phyloP scores from a whole-genome alignment of 306 rosid species.

The Prosopis cineraria region DNA sequence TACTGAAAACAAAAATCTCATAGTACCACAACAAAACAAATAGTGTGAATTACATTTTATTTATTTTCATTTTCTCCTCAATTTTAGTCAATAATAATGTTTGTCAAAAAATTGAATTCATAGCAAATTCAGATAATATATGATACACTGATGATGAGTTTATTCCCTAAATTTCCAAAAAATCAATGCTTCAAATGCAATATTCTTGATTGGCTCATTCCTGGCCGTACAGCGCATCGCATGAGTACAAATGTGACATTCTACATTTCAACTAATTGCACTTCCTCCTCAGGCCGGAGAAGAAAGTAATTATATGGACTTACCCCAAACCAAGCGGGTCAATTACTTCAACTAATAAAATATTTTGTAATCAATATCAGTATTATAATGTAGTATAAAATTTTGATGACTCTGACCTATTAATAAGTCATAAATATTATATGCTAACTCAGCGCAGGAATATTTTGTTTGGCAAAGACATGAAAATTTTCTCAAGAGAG shows the following conservation, averaged over 20 bases:
- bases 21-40: neutral
- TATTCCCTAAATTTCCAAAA: neutral
- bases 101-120: neutral
- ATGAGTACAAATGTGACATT: neutral
- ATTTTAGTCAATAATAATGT: neutral
- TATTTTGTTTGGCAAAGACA: neutral
- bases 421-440: neutral
- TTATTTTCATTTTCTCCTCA: too few species aligned
- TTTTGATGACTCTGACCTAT: neutral
- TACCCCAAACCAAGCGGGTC: neutral
- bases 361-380: neutral
- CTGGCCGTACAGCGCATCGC: neutral
- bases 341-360: neutral
- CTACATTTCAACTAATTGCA: neutral
- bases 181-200: neutral
- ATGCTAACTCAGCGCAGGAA: neutral
- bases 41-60: neutral
- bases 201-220: neutral
- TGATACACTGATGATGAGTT: neutral
- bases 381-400: too few species aligned
- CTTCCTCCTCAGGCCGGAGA: neutral
- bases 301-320: neutral
- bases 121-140: neutral
- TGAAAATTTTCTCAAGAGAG: neutral
- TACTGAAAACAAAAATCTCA: neutral